Evolutionary conservation across 257 asterid species (phyloP).

Genomic region (Ophiorrhiza pumila): DNA sequence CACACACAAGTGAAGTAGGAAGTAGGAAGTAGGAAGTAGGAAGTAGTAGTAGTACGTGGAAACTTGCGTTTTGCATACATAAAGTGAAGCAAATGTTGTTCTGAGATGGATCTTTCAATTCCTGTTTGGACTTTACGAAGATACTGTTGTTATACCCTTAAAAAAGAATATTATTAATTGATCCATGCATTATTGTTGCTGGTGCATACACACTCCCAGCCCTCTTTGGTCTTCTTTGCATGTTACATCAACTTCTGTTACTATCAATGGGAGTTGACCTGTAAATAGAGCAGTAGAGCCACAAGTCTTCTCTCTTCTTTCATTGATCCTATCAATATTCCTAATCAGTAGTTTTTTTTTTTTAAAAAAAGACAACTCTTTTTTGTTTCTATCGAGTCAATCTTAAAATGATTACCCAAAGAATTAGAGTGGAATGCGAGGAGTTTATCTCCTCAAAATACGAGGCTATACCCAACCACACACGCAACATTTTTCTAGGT

Average conservation of each 20-base stretch:
- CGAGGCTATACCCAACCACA: not conserved
- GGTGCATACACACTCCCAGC: slow-evolving; percentile 10
- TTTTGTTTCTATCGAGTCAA: slow-evolving; percentile 28
- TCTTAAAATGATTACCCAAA: slow-evolving; percentile 35
- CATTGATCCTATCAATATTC: slow-evolving; percentile 2
- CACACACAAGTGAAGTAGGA: too few species aligned
- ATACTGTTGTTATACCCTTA: slow-evolving; percentile 12
- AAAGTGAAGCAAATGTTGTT: slow-evolving; percentile 18
- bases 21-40: too few species aligned
- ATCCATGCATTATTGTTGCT: slow-evolving; percentile 20
- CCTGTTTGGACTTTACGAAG: slow-evolving; percentile 18
- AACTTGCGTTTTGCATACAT: slow-evolving; percentile 15
- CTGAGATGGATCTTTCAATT: slow-evolving; percentile 2
- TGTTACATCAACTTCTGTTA: slow-evolving; percentile 31
- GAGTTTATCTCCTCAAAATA: slow-evolving; percentile 4
- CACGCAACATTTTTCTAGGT: too few species aligned
- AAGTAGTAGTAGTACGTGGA: slow-evolving; percentile 6
- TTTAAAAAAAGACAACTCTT: too few species aligned
- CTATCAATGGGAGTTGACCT: slow-evolving; percentile 45
- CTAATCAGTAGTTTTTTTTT: slow-evolving; percentile 16
- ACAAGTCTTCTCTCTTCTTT: not conserved
- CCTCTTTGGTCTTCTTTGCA: slow-evolving; percentile 15
- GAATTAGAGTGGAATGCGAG: slow-evolving; percentile 30
- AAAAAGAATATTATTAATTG: slow-evolving; percentile 11
- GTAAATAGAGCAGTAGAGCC: slow-evolving; percentile 25